Conservation (phyloP, 1,284 basidiomycete genomes). For the Rhodotorula sp. region DNA sequence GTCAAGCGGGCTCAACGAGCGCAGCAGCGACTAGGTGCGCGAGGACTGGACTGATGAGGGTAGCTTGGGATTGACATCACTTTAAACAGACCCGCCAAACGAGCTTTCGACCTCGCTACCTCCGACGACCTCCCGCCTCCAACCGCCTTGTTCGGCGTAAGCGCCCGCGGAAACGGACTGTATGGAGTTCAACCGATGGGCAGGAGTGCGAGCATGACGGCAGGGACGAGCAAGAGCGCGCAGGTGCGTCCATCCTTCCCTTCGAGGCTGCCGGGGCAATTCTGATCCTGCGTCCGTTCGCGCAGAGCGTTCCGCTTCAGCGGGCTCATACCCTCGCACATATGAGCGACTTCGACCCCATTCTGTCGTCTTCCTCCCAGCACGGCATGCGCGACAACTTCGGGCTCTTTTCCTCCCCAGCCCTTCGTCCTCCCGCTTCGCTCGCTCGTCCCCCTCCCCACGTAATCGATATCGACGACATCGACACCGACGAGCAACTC, state of each 20-base stretch:
- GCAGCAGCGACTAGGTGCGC: not conserved
- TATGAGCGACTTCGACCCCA: not conserved
- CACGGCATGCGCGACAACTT: too few relatives aligned
- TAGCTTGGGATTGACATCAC: not conserved
- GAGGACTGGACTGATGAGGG: too few relatives aligned
- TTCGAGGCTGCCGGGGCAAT: too few relatives aligned
- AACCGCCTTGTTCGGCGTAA: not conserved
- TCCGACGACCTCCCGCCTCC: constrained; percentile 1
- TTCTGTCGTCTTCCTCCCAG: not conserved
- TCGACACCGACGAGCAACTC: not conserved
- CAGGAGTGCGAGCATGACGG: constrained; percentile 9
- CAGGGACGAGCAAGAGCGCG: not conserved
- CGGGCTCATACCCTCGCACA: not conserved
- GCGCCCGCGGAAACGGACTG: not conserved
- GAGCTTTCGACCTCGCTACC: constrained; percentile 5
- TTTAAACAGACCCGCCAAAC: not conserved
- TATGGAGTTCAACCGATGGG: not conserved
- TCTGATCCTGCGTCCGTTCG: not conserved
- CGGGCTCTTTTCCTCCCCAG: not conserved
- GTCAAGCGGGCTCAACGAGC: not conserved
- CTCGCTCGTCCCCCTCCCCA: not conserved
- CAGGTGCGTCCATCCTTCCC: not conserved
- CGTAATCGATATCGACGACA: not conserved
- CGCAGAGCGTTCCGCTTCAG: not conserved
- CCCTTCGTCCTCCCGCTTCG: not conserved